Evolutionary conservation across 148 eudicot species (phyloP).

Genomic region (Camellia lanceoleosa): DNA sequence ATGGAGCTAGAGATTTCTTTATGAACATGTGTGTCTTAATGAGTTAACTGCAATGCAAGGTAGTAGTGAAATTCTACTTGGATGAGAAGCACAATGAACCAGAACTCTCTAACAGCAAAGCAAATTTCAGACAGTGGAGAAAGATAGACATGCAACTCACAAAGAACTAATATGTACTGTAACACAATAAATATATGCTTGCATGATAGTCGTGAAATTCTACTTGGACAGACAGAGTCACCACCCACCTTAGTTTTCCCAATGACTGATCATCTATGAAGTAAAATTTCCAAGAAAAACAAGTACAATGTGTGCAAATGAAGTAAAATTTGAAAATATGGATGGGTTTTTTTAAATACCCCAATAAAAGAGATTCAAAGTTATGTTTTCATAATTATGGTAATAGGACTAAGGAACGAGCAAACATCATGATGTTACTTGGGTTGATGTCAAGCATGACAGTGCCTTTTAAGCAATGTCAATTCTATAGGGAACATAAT

Average conservation of each 20-base stretch:
- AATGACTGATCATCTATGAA: no score
- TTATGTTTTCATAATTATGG: neutral
- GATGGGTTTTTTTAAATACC: neutral
- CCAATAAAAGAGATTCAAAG: neutral
- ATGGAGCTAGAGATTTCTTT: no score
- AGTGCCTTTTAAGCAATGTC: conserved; percentile 54
- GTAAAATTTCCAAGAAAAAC: neutral
- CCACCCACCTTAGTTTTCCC: neutral
- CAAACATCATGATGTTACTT: conserved; percentile 31
- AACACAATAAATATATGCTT: neutral
- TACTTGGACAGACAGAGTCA: neutral
- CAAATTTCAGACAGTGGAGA: neutral
- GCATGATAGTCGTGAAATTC: neutral
- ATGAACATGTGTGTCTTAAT: neutral
- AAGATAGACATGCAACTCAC: neutral
- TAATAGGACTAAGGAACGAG: conserved; percentile 9
- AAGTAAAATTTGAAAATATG: neutral
- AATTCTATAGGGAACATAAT: conserved; percentile 44
- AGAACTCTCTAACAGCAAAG: neutral
- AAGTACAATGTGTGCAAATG: neutral
- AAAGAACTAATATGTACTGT: neutral
- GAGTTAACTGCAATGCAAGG: neutral
- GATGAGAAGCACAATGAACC: neutral
- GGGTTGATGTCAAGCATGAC: conserved; percentile 52
- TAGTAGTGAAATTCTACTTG: no score